A percentile compares a stretch with the other conserved stretches of the same genome.
Conservation (phyloP, 768 basidiomycete species). For the Pisolithus orientalis region DNA sequence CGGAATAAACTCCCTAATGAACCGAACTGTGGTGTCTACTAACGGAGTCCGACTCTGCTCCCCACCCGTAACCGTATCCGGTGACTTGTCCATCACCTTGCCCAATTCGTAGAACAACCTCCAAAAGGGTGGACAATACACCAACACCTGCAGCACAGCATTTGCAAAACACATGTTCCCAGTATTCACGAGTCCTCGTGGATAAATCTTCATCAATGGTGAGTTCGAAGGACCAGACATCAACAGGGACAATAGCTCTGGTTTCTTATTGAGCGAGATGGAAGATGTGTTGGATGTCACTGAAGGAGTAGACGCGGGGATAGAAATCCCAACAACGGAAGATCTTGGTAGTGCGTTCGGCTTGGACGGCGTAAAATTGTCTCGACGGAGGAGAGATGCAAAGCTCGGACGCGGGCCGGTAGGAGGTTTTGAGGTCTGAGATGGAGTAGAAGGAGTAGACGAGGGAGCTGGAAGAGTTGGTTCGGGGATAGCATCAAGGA, state of each 20-base stretch:
- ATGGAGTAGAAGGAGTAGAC: slow-evolving; percentile 4
- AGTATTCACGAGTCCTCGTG: slow-evolving; percentile 85
- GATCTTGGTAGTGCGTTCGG: slow-evolving; percentile 58
- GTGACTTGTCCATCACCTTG: slow-evolving; percentile 35
- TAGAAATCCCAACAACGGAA: slow-evolving; percentile 66
- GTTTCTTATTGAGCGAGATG: slow-evolving; percentile 34
- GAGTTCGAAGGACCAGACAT: slow-evolving; percentile 30
- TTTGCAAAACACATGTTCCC: slow-evolving; percentile 99
- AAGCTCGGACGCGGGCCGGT: slow-evolving; percentile 55
- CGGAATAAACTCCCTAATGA: slow-evolving; percentile 69
- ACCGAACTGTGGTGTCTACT: slow-evolving; percentile 62
- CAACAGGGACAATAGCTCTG: slow-evolving; percentile 51
- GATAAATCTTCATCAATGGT: slow-evolving; percentile 36
- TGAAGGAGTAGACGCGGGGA: slow-evolving; percentile 43
- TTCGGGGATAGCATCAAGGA: background rate
- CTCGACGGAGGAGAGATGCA: slow-evolving; percentile 62
- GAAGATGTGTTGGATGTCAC: slow-evolving; percentile 7
- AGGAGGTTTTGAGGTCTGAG: slow-evolving; percentile 23
- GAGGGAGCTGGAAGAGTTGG: slow-evolving; percentile 1
- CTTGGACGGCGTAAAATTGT: slow-evolving; percentile 34
- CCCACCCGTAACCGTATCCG: slow-evolving; percentile 18
- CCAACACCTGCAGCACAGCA: slow-evolving; percentile 82
- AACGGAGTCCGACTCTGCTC: slow-evolving; percentile 41
- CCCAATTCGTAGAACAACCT: slow-evolving; percentile 69
- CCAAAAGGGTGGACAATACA: slow-evolving; percentile 87